Evolutionary conservation across 2,329 filamentous ascomycete species (phyloP).

Genomic region (Cladosporium sp.): DNA sequence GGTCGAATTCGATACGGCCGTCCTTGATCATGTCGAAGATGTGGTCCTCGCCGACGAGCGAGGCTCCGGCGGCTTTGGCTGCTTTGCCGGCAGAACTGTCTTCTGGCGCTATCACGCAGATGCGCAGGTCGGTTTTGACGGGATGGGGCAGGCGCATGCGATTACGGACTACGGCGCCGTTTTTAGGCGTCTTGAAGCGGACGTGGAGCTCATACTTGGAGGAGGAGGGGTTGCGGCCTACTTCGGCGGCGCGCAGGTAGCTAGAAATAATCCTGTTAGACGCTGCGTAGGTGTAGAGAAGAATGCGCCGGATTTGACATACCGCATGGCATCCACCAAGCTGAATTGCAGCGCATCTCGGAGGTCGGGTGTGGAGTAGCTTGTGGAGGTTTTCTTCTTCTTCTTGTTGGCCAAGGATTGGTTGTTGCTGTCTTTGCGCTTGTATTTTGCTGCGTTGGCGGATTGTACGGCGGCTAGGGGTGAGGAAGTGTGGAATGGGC

Average conservation of each 20-base stretch:
- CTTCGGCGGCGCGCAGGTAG: slow-evolving; percentile 89
- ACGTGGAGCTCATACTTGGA: slow-evolving; percentile 89
- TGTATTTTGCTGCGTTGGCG: slow-evolving; percentile 42
- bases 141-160: slow-evolving; percentile 85
- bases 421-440: slow-evolving; percentile 42
- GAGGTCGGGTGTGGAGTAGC: slow-evolving; percentile 64
- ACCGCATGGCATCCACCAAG: slow-evolving; percentile 92
- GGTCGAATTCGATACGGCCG: slow-evolving; percentile 82
- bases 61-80: slow-evolving; percentile 75
- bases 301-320: slow-evolving; percentile 23
- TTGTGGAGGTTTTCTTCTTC: slow-evolving; percentile 64
- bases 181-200: slow-evolving; percentile 78
- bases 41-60: slow-evolving; percentile 79
- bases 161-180: slow-evolving; percentile 83
- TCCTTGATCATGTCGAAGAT: slow-evolving; percentile 77
- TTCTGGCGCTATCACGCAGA: slow-evolving; percentile 89
- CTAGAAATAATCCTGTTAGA: slow-evolving; percentile 46
- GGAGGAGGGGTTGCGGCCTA: slow-evolving; percentile 70
- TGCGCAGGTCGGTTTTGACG: slow-evolving; percentile 82
- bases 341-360: slow-evolving; percentile 71
- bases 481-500: slow-evolving; percentile 17
- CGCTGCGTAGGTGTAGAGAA: slow-evolving; percentile 20
- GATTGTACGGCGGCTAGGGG: slow-evolving; percentile 36
- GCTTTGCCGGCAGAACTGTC: slow-evolving; percentile 71
- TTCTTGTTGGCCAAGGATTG: slow-evolving; percentile 60